Base-by-base conservation (phyloP, 768 basidiomycete genomes). In the Amanita rimosa region DNA sequence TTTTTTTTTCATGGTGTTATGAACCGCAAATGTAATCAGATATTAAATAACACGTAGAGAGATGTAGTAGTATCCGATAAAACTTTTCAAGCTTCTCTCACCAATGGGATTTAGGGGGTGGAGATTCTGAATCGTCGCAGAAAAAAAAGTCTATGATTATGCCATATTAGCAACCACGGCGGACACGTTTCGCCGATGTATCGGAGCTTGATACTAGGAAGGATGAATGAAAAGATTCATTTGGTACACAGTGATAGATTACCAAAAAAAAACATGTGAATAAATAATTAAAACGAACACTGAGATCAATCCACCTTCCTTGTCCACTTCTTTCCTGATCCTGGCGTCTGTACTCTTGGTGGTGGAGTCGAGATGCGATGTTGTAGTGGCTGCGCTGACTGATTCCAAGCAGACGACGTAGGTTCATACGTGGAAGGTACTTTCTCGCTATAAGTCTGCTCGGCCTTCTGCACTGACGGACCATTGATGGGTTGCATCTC, bases 271-370 rank as follows among this genome's bases (percentile, higher is more conserved):
- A 35, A 11, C 31, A 5, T 17, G 37, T 10, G 13, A 38, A 35
- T 29, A 39, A 24, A 35, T 43, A 58, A 58, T 57, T 14, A 35
- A 14, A 16, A 35, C 6, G 10, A 21, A 37, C 21, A 62, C 27
- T 61, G 62, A 5, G 33, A 62, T 66, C 64, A 85, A 65, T 86
- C 83, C 34, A 86, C 72, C 66, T 86, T 86, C 57, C 84, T 68
- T 29, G 83, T 71, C 83, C 83, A 86, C 59, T 79, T 75, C 6
- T 76, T 74, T 19, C 77, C 79, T n/a, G 34, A 35, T 4, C 72
- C 66, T 22, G 76, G 72, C 9, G 70, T 60, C 9, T 65, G 58
- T 16, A 63, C 60, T 37, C 65, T 60, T 14, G 66, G 73, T 9
- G 78, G 67, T 26, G 77, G 67, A 21, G 72, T 62, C 4, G 67